A percentile compares a stretch with the other conserved stretches of the same genome.
Evolutionary conservation across 305 asterid species (phyloP).

Genomic region (Stenogyne calaminthoides): DNA sequence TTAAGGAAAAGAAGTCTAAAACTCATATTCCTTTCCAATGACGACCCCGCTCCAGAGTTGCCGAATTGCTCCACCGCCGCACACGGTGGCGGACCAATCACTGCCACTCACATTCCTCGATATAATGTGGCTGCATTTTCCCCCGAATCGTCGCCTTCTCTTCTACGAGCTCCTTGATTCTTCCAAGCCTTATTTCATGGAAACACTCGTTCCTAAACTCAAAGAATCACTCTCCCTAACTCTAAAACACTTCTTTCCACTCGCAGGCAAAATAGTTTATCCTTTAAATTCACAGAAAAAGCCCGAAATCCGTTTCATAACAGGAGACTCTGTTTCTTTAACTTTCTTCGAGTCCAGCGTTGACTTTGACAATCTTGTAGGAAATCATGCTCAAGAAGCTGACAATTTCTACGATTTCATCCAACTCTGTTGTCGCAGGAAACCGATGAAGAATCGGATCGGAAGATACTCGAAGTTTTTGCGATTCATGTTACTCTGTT

Average conservation of each 20-base stretch:
- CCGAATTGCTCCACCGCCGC: constrained; percentile 17
- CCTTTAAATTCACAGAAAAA: constrained; percentile 27
- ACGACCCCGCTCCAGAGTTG: no score
- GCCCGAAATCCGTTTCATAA: constrained; percentile 31
- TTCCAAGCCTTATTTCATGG: constrained; percentile 34
- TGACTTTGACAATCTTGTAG: constrained; percentile 39
- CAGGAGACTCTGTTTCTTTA: constrained; percentile 35
- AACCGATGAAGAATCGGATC: constrained; percentile 12
- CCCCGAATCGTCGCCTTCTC: constrained; percentile 43
- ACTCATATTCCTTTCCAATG: no score
- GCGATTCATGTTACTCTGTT: no score
- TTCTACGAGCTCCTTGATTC: constrained; percentile 37
- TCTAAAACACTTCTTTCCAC: constrained; percentile 40
- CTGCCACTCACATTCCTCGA: constrained; percentile 29
- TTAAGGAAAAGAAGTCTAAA: no score
- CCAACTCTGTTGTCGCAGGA: constrained; percentile 33
- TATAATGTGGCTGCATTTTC: constrained; percentile 38
- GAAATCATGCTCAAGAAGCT: constrained; percentile 32
- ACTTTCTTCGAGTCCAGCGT: constrained; percentile 34
- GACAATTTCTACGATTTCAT: constrained; percentile 47
- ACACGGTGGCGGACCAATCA: constrained; percentile 29
- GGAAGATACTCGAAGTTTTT: constrained; percentile 25
- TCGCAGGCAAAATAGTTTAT: constrained; percentile 41
- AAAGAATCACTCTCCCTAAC: constrained; percentile 35
- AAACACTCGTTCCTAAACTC: constrained; percentile 33